Evolutionary conservation across 768 basidiomycete genomes (phyloP), one percentile per base, ranked within the genome.

Genomic region (Kwoniella botswanensis): DNA sequence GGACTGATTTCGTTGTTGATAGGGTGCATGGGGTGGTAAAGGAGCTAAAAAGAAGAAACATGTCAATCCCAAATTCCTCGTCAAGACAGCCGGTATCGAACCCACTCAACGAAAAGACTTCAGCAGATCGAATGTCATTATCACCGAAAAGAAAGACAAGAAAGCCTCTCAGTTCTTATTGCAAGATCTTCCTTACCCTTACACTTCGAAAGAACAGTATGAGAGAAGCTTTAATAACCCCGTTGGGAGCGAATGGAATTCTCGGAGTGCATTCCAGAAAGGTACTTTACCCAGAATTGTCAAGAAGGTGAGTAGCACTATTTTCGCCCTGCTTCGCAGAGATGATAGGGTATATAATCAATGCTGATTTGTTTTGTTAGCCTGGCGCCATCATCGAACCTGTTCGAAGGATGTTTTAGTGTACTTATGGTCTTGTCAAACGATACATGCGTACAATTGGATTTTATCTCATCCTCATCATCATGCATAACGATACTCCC

Each of bases 121-220:
- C 77, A 86, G 87, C 71, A 93, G 93, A 79, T 87, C 90, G 12
- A 91, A 97, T 81, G 88, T 98, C 79, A 97, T 99, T 85, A 92
- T 99, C 77, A 94, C 93, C 1, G 96, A 99, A 84, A 93, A 91
- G 84, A 90, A 90, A 69, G 96, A 98, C 85, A 93, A 93, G 85
- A 97, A 97, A 82, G 94, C 93, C 0, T 85, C 89, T 17, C 92
- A 93, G 84, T 98, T 95, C 82, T 87, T 90, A 70, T 89, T 94
- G 65, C 92, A 92, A 83, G 95, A 98, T 81, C 84, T 99, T 56
- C 97, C 97, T 2, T 92, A 91, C 84, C 97, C 96, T 3, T 98
- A 94, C 81, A 98, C 96, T 10, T 92, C 91, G 83, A 90, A 90
- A 68, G 93, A 91, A 3, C 97, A 98, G 85, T 98, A 91, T 79